These are phyloP conservation scores for Rhynchosporium agropyri DNA, from an alignment of 2,329 filamentous ascomycete genomes.

Conservation along the genomic window DNA sequence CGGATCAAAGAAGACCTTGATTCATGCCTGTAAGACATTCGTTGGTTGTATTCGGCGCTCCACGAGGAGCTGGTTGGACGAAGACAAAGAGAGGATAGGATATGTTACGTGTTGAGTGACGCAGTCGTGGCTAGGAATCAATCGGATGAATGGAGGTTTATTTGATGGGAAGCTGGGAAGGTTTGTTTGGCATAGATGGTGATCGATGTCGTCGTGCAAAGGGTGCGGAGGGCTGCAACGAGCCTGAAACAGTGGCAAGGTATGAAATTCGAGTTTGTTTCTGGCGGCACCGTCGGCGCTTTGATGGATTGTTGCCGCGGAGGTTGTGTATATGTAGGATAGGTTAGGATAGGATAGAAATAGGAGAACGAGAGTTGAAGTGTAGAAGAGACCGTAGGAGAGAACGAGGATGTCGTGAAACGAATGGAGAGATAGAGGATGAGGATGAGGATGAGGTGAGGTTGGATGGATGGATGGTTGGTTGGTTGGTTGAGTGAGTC, in stretches of 20 bases:
- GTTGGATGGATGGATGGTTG: too few relatives aligned
- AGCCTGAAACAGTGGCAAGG: conserved; percentile 30
- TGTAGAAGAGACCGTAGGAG: conserved; percentile 24
- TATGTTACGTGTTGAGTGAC: conserved; percentile 17
- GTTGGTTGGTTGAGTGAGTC: background rate
- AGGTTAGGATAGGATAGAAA: background rate
- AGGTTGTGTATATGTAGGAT: background rate
- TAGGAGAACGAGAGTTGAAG: conserved; percentile 27
- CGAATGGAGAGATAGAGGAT: conserved; percentile 18
- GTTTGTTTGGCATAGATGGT: conserved; percentile 19
- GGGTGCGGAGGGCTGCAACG: conserved; percentile 32
- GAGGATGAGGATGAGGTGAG: background rate
- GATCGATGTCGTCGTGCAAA: conserved; percentile 24
- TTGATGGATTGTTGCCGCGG: background rate
- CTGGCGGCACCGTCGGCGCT: conserved; percentile 5
- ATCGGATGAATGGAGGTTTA: conserved; percentile 26
- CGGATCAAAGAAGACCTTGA: conserved; percentile 50
- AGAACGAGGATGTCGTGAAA: conserved; percentile 16
- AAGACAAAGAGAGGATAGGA: conserved; percentile 17
- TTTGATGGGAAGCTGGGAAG: conserved; percentile 19
- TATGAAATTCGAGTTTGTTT: conserved; percentile 8
- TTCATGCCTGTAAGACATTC: conserved; percentile 51
- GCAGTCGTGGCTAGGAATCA: conserved; percentile 10
- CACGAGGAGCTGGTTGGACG: conserved; percentile 32
- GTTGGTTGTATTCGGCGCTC: conserved; percentile 45